Base-by-base conservation (phyloP, 805 yeast genomes). In the Hanseniaspora thailandica region DNA sequence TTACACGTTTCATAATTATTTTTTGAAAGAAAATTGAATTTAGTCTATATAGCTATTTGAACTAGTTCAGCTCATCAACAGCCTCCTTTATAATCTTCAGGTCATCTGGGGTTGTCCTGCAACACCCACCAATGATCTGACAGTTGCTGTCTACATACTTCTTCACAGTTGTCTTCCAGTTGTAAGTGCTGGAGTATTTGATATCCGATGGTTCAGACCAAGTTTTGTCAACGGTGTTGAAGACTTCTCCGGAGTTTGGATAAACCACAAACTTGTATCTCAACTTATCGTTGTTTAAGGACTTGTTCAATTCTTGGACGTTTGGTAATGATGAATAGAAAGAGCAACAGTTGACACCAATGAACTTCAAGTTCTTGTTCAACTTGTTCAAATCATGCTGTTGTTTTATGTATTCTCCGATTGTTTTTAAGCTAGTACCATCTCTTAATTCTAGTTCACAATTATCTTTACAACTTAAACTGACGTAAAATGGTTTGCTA, bases 241-340 rank as follows among this genome's bases (percentile, higher is more conserved):
- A 82, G 9, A 69, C 63, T 61, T 81, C 86, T 1, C 93, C 93
- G 45, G 85, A 78, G 64, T 86, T 86, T 10, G 95, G 94, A 63
- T 84, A 84, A 2, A 52, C 48, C 17, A 52, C 40, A 4, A 52
- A 39, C 17, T 35, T 43, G 19, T 34, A n/a, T 19, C 41, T 25
- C 10, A 45, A 15, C 8, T 17, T 17, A 13, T 46, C 41, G 22
- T 23, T 43, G 15, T 52, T 31, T 19, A 52, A 31, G 28, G 30
- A 12, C 23, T 45, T 45, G 28, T 52, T 45, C 15, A 52, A 12
- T 6, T 45, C 45, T 19, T 25, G 10, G n/a, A 52, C n/a, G 28
- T 28, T 52, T 22, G 34, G 33, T 10, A 39, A 22, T 7, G 55
- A 52, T 2, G 48, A 31, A 4, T 31, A 45, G 39, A 51, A 52